phyloP scores from a whole-genome alignment of 202 grass and related monocot species.

The Setaria italica region DNA sequence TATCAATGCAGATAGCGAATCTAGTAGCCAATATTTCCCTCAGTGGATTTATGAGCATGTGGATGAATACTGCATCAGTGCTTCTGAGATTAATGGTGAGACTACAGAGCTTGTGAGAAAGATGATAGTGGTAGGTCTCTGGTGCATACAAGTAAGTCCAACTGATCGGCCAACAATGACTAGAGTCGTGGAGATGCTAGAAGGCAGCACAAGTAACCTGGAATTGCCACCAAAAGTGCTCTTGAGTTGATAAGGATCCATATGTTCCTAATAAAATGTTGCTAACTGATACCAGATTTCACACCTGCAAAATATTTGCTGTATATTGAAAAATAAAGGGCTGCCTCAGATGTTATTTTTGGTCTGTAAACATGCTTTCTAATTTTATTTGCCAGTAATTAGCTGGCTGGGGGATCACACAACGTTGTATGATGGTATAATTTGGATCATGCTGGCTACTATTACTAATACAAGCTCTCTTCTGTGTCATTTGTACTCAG shows the following conservation, averaged over 20 bases:
- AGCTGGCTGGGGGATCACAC: no score
- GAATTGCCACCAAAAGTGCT: conserved; percentile 55
- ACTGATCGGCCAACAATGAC: conserved; percentile 54
- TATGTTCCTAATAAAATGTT: background rate
- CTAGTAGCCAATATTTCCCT: conserved; percentile 62
- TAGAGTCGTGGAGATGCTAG: conserved; percentile 58
- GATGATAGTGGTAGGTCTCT: conserved; percentile 61
- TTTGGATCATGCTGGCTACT: no score
- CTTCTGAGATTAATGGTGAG: conserved; percentile 48
- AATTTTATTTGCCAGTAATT: no score
- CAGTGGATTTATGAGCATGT: conserved; percentile 69
- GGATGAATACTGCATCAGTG: conserved; percentile 43
- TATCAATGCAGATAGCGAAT: conserved; percentile 12
- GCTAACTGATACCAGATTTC: background rate
- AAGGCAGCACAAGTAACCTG: conserved; percentile 44
- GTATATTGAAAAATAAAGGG: background rate
- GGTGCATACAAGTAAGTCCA: conserved; percentile 56
- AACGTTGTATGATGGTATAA: no score
- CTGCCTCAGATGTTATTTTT: background rate
- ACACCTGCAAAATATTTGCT: background rate
- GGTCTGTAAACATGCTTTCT: background rate
- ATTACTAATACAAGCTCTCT: no score
- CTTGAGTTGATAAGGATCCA: conserved; percentile 21
- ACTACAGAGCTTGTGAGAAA: conserved; percentile 53
- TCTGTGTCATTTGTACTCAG: no score